A percentile compares a stretch with the other conserved stretches of the same genome.
phyloP scores from a whole-genome alignment of 805 yeast genomes.

The Candida glaebosa region DNA sequence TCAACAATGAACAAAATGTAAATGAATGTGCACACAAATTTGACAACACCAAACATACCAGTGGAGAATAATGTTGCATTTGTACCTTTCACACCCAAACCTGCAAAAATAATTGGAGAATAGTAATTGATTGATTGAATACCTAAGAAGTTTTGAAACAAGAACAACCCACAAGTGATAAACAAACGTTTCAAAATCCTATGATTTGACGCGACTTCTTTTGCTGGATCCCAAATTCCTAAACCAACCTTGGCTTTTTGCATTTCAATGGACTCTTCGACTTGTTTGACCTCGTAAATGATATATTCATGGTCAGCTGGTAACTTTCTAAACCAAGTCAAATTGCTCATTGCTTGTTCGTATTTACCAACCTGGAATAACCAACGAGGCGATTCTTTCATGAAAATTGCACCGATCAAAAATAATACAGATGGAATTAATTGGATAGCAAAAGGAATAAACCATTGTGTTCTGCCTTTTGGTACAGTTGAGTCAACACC shows the following conservation, averaged over 20 bases:
- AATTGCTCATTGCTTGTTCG: conserved; percentile 31
- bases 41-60: conserved; percentile 39
- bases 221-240: conserved; percentile 32
- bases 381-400: conserved; percentile 39
- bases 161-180: conserved; percentile 30
- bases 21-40: conserved; percentile 31
- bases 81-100: conserved; percentile 36
- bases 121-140: conserved; percentile 39
- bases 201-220: conserved; percentile 24
- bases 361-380: conserved; percentile 25
- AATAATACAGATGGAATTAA: conserved; percentile 35
- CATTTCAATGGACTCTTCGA: conserved; percentile 27
- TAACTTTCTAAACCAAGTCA: conserved; percentile 32
- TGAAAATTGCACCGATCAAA: conserved; percentile 26
- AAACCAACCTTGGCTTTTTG: conserved; percentile 28
- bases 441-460: conserved; percentile 38
- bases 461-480: conserved; percentile 29
- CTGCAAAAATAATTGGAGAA: conserved; percentile 32
- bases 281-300: conserved; percentile 33
- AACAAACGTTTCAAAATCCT: conserved; percentile 25
- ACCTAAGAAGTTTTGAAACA: conserved; percentile 39
- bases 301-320: conserved; percentile 34
- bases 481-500: conserved; percentile 28
- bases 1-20: conserved; percentile 35
- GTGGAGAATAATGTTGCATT: conserved; percentile 36